These are phyloP conservation scores for Plantago elongata DNA, from an alignment of 257 asterid genomes.

Conservation along the genomic window DNA sequence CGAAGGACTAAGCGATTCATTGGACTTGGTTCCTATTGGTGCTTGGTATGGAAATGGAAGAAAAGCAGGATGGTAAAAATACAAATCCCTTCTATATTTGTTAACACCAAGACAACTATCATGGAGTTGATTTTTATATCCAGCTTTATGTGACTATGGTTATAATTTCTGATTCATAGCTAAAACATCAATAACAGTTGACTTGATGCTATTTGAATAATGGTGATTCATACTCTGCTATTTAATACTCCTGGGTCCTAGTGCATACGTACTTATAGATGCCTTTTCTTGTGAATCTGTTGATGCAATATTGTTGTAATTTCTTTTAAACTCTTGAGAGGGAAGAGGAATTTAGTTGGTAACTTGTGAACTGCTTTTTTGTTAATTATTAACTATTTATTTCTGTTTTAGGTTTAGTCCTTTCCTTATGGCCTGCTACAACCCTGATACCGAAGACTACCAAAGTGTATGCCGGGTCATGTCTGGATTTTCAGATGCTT, in stretches of 20 bases:
- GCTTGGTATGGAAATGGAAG: conserved; percentile 98
- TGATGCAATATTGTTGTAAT: not conserved
- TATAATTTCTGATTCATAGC: conserved; percentile 6
- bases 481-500: conserved; percentile 91
- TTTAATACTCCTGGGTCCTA: not conserved
- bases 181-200: not conserved
- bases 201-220: not conserved
- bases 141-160: not conserved
- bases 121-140: not conserved
- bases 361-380: conserved; percentile 3
- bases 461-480: conserved; percentile 92
- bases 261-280: not conserved
- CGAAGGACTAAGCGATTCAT: conserved; percentile 75
- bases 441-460: conserved; percentile 78
- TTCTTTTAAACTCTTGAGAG: conserved; percentile 10
- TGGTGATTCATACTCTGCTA: conserved; percentile 10
- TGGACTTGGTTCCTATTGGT: conserved; percentile 94
- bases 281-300: conserved; percentile 1
- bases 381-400: not conserved
- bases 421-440: conserved; percentile 84
- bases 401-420: conserved; percentile 74
- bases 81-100: conserved; percentile 7
- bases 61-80: conserved; percentile 84
- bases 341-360: not conserved
- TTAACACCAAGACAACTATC: conserved; percentile 1